Evolutionary conservation across 2,329 filamentous ascomycete species (phyloP).

Genomic region (Trichoderma hamatum): DNA sequence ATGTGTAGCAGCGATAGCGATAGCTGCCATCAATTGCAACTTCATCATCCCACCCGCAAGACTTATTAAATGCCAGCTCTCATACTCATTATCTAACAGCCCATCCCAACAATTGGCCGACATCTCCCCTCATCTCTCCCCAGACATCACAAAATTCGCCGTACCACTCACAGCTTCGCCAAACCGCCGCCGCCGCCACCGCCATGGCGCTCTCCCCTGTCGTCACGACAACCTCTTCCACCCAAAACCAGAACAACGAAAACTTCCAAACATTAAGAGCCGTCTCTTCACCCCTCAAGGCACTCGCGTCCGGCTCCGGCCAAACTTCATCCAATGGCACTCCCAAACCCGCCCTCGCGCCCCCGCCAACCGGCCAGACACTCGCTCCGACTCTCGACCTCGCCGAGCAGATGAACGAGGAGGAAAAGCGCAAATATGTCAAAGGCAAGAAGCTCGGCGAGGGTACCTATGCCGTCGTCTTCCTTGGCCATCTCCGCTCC

Average conservation of each 20-base stretch:
- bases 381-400: constrained; percentile 55
- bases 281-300: constrained; percentile 51
- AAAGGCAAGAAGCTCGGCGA: constrained; percentile 94
- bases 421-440: constrained; percentile 84
- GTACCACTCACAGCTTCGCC: background rate
- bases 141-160: background rate
- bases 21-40: background rate
- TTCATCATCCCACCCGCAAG: background rate
- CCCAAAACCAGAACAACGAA: constrained; percentile 40
- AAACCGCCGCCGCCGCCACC: constrained; percentile 3
- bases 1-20: constrained; percentile 3
- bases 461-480: constrained; percentile 96
- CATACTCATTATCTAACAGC: background rate
- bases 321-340: constrained; percentile 52
- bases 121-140: background rate
- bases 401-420: constrained; percentile 81
- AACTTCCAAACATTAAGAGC: constrained; percentile 39
- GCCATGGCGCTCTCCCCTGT: constrained; percentile 53
- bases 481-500: constrained; percentile 76
- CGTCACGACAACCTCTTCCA: constrained; percentile 38
- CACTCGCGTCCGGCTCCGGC: constrained; percentile 41
- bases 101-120: background rate
- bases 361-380: constrained; percentile 35
- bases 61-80: background rate
- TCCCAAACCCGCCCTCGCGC: constrained; percentile 41